Base-by-base conservation (phyloP, 805 yeast species). In the Candida ovalis region DNA sequence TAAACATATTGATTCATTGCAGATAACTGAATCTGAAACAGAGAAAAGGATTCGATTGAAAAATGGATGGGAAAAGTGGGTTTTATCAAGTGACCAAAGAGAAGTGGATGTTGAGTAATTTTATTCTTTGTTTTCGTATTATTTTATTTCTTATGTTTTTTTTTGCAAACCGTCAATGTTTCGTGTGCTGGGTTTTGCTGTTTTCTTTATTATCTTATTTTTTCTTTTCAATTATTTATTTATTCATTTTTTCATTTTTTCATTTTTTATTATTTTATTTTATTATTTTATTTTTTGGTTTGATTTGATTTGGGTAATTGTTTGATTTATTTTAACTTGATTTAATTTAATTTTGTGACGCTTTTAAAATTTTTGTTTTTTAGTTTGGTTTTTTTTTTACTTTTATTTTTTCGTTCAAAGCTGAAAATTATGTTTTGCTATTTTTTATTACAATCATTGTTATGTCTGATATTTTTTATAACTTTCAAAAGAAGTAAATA, bases 31-130 rank as follows among this genome's bases (percentile, higher is more conserved):
- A 12, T 45, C 56, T 9, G 59, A 51, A 6, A 43, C 63, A 60
- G 69, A 70, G 28, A 63, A 67, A 27, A 76, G 76, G 60, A 74
- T 86, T 49, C 78, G 94, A 60, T 77, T 82, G 18, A 75, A 71
- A 50, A 71, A 72, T 42, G 78, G 75, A 60, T 83, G 80, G 74
- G 73, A 79, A 54, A 79, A 74, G 53, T 88, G 95, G 95, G 77
- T 88, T 47, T 70, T 87, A 54, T 81, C 84, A 2, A 52, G 50
- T 37, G 71, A 66, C 23, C 75, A 73, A 53, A 71, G 82, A 54
- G 61, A 46, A 24, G 45, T 33, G 24, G 48, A 48, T 44, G 40
- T 32, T 4, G 42, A 42, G 30, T 12, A 41, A 41, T 27, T 41
- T 24, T 8, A 24, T 39, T 39, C 4, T 23, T 18, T 27, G 24